Evolutionary conservation across 2,329 filamentous ascomycete genomes (phyloP).

Genomic region (Corinectria fuckeliana): DNA sequence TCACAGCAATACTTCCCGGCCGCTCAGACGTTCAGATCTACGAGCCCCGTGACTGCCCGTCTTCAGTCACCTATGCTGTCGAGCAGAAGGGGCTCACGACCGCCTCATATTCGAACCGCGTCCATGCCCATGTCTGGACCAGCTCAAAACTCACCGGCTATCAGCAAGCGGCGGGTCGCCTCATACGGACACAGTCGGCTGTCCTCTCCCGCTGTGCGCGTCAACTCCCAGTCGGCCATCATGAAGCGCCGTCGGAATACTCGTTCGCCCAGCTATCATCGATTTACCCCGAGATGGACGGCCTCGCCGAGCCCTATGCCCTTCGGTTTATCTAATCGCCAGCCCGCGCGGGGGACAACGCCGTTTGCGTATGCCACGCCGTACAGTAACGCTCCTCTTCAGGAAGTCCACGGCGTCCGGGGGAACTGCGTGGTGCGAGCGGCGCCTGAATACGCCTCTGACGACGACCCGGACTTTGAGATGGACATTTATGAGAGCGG

Average conservation of each 20-base stretch:
- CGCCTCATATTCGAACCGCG: conserved; percentile 57
- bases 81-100: conserved; percentile 51
- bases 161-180: conserved; percentile 53
- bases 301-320: conserved; percentile 54
- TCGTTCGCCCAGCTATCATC: conserved; percentile 61
- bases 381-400: conserved; percentile 65
- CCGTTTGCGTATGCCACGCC: conserved; percentile 80
- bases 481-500: conserved; percentile 46
- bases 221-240: conserved; percentile 39
- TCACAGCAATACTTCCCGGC: conserved; percentile 43
- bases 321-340: conserved; percentile 43
- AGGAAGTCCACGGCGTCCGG: conserved; percentile 46
- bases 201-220: conserved; percentile 41
- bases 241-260: conserved; percentile 62
- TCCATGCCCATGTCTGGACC: conserved; percentile 57
- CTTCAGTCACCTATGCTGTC: conserved; percentile 49
- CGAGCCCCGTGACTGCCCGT: conserved; percentile 43
- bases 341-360: conserved; percentile 51
- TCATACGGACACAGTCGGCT: conserved; percentile 49
- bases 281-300: conserved; percentile 64
- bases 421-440: conserved; percentile 40
- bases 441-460: conserved; percentile 40
- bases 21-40: conserved; percentile 37
- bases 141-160: conserved; percentile 48
- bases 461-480: conserved; percentile 47